These are phyloP conservation scores for Suillus tomentosus DNA, from an alignment of 768 basidiomycete species.

Conservation along the genomic window DNA sequence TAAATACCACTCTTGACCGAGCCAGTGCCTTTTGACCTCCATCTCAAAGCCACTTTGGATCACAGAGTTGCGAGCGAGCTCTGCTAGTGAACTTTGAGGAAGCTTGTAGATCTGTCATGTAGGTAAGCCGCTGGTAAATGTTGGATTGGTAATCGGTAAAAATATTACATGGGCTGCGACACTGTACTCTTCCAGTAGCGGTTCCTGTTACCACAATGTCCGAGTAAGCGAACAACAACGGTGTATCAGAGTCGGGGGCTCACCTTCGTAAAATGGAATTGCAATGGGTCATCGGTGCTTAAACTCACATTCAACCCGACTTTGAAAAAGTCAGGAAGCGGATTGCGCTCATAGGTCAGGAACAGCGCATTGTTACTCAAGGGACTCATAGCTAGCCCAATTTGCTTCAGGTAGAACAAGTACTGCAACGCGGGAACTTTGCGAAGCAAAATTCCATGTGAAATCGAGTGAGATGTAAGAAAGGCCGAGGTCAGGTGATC, in stretches of 20 bases:
- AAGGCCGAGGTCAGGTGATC: constrained; percentile 97
- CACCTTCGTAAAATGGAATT: constrained; percentile 98
- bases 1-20: constrained; percentile 91
- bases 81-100: constrained; percentile 91
- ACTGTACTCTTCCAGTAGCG: constrained; percentile 93
- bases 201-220: constrained; percentile 58
- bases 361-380: constrained; percentile 98
- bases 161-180: constrained; percentile 89
- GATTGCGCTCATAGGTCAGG: constrained; percentile 95
- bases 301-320: constrained; percentile 93
- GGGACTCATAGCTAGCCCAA: constrained; percentile 98
- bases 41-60: constrained; percentile 98
- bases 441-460: constrained; percentile 96
- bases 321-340: constrained; percentile 96
- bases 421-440: constrained; percentile 98
- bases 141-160: not conserved
- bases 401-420: constrained; percentile 97
- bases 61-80: constrained; percentile 97
- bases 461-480: constrained; percentile 96
- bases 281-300: constrained; percentile 93
- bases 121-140: not conserved
- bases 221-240: not conserved
- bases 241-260: constrained; percentile 17
- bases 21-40: constrained; percentile 95
- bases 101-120: constrained; percentile 86